Percentiles rank a stretch among this genome's conserved stretches.
These are phyloP conservation scores for Phellinidium pouzarii DNA, from an alignment of 1,284 basidiomycete species.

Conservation along the genomic window DNA sequence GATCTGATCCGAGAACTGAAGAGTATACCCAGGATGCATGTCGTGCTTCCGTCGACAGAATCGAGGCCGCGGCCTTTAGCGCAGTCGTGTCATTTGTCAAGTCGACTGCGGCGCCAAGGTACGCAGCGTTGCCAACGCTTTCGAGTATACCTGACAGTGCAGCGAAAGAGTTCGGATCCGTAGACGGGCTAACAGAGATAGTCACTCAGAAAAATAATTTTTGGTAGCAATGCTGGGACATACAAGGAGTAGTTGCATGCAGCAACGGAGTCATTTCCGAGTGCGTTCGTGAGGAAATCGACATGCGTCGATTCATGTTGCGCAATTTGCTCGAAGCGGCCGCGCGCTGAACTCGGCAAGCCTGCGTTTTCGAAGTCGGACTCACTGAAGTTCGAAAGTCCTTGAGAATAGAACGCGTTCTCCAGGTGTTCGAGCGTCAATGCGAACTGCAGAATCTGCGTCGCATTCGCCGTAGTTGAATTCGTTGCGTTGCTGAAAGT, in stretches of 20 bases:
- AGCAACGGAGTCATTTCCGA: conserved; percentile 36
- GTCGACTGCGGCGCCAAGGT: conserved; percentile 33
- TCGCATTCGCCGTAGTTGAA: background rate
- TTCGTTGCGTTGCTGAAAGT: background rate
- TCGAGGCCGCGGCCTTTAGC: conserved; percentile 35
- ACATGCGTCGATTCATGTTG: conserved; percentile 34
- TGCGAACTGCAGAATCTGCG: conserved; percentile 38
- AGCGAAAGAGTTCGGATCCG: conserved; percentile 30
- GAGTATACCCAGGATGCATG: conserved; percentile 48
- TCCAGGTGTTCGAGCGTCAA: conserved; percentile 68
- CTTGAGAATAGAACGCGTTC: conserved; percentile 51
- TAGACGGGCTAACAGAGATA: conserved; percentile 22
- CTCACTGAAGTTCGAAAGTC: conserved; percentile 39
- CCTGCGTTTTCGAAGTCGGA: conserved; percentile 48
- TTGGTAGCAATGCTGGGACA: conserved; percentile 1
- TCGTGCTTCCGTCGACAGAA: conserved; percentile 39
- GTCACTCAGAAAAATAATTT: background rate
- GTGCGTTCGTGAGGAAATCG: conserved; percentile 35
- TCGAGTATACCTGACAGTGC: conserved; percentile 37
- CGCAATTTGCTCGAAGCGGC: conserved; percentile 32
- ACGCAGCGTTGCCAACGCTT: conserved; percentile 36
- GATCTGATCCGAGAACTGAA: conserved; percentile 38
- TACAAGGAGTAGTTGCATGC: conserved; percentile 35
- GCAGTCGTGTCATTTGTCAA: conserved; percentile 25
- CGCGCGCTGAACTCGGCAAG: conserved; percentile 42